Conservation (phyloP, 2,329 filamentous ascomycete species). For the Rhinocladiella mackenziei region DNA sequence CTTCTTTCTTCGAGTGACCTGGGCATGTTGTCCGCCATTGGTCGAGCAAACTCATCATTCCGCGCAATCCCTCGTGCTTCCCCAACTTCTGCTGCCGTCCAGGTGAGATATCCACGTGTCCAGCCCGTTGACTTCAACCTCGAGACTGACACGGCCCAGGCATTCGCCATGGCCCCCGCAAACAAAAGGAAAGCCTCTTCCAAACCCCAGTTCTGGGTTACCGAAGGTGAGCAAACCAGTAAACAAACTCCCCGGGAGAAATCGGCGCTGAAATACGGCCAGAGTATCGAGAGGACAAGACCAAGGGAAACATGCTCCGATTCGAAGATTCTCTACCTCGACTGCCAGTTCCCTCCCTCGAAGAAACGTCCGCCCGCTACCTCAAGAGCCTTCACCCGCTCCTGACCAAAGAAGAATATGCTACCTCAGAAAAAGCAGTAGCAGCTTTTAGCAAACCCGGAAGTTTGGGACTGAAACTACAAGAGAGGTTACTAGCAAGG, state of each 20-base stretch:
- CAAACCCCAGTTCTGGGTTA: slow-evolving; percentile 32
- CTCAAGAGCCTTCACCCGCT: slow-evolving; percentile 64
- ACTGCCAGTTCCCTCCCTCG: slow-evolving; percentile 59
- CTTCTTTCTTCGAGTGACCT: slow-evolving; percentile 8
- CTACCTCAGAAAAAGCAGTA: slow-evolving; percentile 70
- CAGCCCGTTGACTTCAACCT: slow-evolving; percentile 13
- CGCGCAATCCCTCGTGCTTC: slow-evolving; percentile 20
- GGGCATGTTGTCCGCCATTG: slow-evolving; percentile 28
- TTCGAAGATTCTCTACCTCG: slow-evolving; percentile 63
- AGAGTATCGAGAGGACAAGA: slow-evolving; percentile 63
- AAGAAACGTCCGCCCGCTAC: slow-evolving; percentile 62
- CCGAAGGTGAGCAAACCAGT: slow-evolving; percentile 40
- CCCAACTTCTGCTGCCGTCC: slow-evolving; percentile 12
- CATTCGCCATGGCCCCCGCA: slow-evolving; percentile 29
- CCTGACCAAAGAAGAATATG: slow-evolving; percentile 56
- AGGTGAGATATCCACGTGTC: slow-evolving; percentile 10
- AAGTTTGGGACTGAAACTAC: slow-evolving; percentile 74
- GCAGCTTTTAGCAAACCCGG: slow-evolving; percentile 85
- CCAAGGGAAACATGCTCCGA: slow-evolving; percentile 61
- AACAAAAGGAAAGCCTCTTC: slow-evolving; percentile 41
- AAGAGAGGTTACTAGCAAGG: slow-evolving; percentile 78
- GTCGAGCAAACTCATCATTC: slow-evolving; percentile 23
- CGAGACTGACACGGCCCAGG: slow-evolving; percentile 17
- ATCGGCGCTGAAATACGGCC: slow-evolving; percentile 18
- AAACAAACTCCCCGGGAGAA: background rate